Evolutionary conservation across 1,284 basidiomycete species (phyloP), one percentile per base, ranked within the genome.

Genomic region (Leccinum cinnamomeum): DNA sequence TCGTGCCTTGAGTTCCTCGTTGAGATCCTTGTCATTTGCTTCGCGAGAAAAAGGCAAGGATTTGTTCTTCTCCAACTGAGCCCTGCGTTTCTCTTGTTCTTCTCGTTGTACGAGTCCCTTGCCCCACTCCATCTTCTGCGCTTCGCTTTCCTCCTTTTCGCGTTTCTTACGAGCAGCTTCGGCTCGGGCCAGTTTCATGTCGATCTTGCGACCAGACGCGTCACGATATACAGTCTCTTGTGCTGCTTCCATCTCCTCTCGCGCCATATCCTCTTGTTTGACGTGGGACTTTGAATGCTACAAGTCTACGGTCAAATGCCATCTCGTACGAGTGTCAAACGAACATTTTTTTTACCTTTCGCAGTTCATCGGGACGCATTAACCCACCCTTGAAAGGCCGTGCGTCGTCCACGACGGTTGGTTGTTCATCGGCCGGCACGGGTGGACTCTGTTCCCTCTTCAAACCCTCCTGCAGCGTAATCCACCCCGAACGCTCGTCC

Each of bases 171-270:
- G 78, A 55, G 89, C 89, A 41, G 92, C 92, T 69, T 96, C 94
- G 16, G 90, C 95, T 57, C 85, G 85, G 46, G 90, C 90, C 1
- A 90, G 85, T 71, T 91, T 91, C 55, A 92, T 86, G 70, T 99
- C 95, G 60, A 99, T 92, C 77, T 91, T 91, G 67, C 90, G 85
- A 18, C 97, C 97, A 7, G 85, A 84, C 16, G 89, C 80, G 76
- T 99, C 97, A 73, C 97, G 94, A 76, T 99, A 97, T 11, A 99
- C 87, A 0, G 97, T 99, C 74, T 95, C 91, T 70, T 94, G 89
- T 14, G 88, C 87, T 0, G 84, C 83, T 57, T 85, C 81, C 64
- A 85, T 83, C 65, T 87, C 86, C 23, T 79, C 82, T 58, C 76
- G 77, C 2, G 72, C 76, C 30, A 77, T 74, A 14, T 79, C 77